Evolutionary conservation across 129 eudicot species (phyloP).

Genomic region (Lactuca sativa): DNA sequence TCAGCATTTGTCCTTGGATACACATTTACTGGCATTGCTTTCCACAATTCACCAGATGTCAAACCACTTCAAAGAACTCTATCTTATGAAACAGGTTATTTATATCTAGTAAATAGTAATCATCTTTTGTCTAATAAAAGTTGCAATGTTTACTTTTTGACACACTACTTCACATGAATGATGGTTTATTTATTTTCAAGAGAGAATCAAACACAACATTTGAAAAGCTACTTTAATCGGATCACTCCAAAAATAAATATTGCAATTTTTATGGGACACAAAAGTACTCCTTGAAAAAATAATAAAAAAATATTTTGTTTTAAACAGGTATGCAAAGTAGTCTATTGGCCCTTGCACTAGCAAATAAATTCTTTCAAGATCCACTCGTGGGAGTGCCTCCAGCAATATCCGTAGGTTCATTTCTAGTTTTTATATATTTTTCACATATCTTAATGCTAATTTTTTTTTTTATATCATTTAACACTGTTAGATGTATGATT

Average conservation of each 20-base stretch:
- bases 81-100: constrained; percentile 84
- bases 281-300: background rate
- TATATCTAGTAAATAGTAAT: constrained; percentile 10
- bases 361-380: constrained; percentile 86
- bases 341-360: constrained; percentile 94
- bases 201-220: too few species aligned
- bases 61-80: constrained; percentile 95
- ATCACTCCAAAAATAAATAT: too few species aligned
- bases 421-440: background rate
- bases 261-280: background rate
- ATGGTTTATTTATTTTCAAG: too few species aligned
- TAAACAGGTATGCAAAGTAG: constrained; percentile 97
- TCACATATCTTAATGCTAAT: background rate
- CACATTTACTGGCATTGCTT: constrained; percentile 59
- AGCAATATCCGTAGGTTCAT: constrained; percentile 81
- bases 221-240: too few species aligned
- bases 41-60: constrained; percentile 63
- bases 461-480: too few species aligned
- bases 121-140: background rate
- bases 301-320: background rate
- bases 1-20: constrained; percentile 77
- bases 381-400: constrained; percentile 96
- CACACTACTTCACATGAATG: too few species aligned
- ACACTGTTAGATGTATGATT: too few species aligned
- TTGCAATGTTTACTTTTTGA: too few species aligned